These are phyloP conservation scores for Hypoxylon sp. DNA, from an alignment of 2,329 filamentous ascomycete species.

Conservation along the genomic window DNA sequence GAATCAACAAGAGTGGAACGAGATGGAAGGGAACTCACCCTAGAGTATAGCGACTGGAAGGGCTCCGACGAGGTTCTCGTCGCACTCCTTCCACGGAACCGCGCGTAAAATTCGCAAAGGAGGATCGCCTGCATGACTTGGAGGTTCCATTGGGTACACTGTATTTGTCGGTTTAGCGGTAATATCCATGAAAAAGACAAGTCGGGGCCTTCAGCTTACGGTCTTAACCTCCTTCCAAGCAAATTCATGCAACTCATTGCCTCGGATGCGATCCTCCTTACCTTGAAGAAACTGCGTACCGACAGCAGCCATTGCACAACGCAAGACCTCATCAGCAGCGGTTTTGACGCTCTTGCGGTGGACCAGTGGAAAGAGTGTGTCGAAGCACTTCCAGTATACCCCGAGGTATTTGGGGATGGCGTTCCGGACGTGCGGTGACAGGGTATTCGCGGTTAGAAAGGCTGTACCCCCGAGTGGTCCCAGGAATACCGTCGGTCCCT, in stretches of 20 bases:
- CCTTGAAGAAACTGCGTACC: constrained; percentile 64
- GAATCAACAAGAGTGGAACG: constrained; percentile 50
- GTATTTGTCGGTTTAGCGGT: constrained; percentile 37
- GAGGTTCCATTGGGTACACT: constrained; percentile 64
- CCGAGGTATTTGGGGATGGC: constrained; percentile 64
- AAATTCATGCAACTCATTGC: constrained; percentile 64
- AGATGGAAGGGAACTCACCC: constrained; percentile 61
- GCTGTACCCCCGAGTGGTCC: constrained; percentile 53
- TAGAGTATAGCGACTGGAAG: constrained; percentile 65
- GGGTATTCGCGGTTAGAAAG: constrained; percentile 55
- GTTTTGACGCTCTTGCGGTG: constrained; percentile 62
- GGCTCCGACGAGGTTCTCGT: constrained; percentile 61
- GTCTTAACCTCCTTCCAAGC: constrained; percentile 63
- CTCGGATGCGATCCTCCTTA: constrained; percentile 63
- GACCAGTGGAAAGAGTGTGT: constrained; percentile 63
- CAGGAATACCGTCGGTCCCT: constrained; percentile 54
- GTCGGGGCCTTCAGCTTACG: constrained; percentile 55
- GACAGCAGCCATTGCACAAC: constrained; percentile 69
- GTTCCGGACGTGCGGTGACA: constrained; percentile 55
- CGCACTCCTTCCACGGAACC: constrained; percentile 66
- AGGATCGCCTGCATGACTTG: constrained; percentile 66
- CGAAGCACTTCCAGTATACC: constrained; percentile 66
- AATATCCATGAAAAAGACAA: not conserved
- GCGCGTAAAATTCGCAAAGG: constrained; percentile 67
- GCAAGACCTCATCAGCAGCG: constrained; percentile 59